phyloP scores from a whole-genome alignment of 2,329 filamentous ascomycete species.

The Penicillium polonicum region DNA sequence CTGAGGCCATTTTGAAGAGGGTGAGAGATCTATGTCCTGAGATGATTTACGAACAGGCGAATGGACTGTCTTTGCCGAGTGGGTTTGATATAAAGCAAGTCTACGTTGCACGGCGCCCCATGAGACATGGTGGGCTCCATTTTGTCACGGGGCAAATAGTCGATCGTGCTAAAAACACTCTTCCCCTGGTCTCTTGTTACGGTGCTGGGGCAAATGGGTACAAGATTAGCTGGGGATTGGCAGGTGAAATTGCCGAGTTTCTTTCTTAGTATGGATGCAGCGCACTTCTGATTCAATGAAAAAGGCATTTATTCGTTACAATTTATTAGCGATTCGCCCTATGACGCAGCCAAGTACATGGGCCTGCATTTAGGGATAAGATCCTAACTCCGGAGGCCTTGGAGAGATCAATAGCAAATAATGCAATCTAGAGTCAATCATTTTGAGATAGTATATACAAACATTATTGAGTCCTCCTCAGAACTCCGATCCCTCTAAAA shows the following conservation, averaged over 20 bases:
- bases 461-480: not conserved
- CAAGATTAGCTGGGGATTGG: constrained; percentile 14
- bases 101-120: constrained; percentile 13
- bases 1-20: not conserved
- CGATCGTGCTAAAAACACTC: not conserved
- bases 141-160: not conserved
- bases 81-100: constrained; percentile 7
- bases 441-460: not conserved
- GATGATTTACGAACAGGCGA: not conserved
- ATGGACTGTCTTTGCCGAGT: not conserved
- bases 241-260: not conserved
- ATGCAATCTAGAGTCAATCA: not conserved
- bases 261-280: not conserved
- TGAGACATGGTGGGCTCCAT: constrained; percentile 4
- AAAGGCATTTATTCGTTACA: not conserved
- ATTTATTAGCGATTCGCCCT: not conserved
- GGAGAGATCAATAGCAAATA: no score
- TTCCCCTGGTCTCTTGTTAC: constrained; percentile 8
- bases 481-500: constrained; percentile 3
- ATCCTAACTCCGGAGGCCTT: not conserved
- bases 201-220: constrained; percentile 11
- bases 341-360: not conserved
- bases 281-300: not conserved
- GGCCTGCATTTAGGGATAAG: not conserved
- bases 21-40: not conserved